These are phyloP conservation scores for Leucosporidium yakuticum DNA, from an alignment of 768 basidiomycete genomes.

Conservation along the genomic window DNA sequence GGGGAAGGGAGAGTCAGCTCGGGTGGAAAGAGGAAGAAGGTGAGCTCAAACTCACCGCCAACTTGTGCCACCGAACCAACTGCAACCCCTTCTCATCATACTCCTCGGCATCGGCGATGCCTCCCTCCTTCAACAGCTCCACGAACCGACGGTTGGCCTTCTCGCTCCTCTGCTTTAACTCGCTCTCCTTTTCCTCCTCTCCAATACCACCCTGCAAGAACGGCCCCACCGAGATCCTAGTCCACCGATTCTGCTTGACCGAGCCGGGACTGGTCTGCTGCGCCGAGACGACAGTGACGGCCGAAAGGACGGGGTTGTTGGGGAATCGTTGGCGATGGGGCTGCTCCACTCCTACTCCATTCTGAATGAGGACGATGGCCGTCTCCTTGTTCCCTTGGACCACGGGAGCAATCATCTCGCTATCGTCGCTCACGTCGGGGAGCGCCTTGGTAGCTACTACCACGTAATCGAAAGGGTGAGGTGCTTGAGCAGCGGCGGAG, in stretches of 20 bases:
- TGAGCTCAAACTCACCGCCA: slow-evolving; percentile 25
- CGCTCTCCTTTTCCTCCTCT: background rate
- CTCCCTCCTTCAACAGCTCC: slow-evolving; percentile 37
- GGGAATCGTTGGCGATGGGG: slow-evolving; percentile 39
- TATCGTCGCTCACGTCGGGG: slow-evolving; percentile 40
- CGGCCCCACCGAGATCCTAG: slow-evolving; percentile 40
- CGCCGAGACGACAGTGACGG: slow-evolving; percentile 41
- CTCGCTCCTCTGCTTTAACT: slow-evolving; percentile 9
- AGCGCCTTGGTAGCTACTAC: slow-evolving; percentile 43
- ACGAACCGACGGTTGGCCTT: slow-evolving; percentile 29
- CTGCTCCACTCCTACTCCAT: slow-evolving; percentile 42
- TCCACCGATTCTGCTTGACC: slow-evolving; percentile 42
- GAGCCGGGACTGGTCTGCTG: slow-evolving; percentile 39
- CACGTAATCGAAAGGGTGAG: slow-evolving; percentile 38
- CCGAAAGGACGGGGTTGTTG: slow-evolving; percentile 36
- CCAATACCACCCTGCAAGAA: slow-evolving; percentile 11
- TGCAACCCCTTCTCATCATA: slow-evolving; percentile 39
- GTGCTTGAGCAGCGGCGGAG: slow-evolving; percentile 26
- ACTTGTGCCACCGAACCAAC: slow-evolving; percentile 42
- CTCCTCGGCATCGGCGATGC: slow-evolving; percentile 39
- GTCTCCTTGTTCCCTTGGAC: slow-evolving; percentile 19
- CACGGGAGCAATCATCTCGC: slow-evolving; percentile 23
- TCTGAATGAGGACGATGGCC: slow-evolving; percentile 41
- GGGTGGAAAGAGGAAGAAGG: slow-evolving; percentile 1
- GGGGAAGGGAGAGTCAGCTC: background rate